Evolutionary conservation across 176 grass and related monocot genomes (phyloP), one percentile per base, ranked within the genome.

Genomic region (Oryza glaberrima): DNA sequence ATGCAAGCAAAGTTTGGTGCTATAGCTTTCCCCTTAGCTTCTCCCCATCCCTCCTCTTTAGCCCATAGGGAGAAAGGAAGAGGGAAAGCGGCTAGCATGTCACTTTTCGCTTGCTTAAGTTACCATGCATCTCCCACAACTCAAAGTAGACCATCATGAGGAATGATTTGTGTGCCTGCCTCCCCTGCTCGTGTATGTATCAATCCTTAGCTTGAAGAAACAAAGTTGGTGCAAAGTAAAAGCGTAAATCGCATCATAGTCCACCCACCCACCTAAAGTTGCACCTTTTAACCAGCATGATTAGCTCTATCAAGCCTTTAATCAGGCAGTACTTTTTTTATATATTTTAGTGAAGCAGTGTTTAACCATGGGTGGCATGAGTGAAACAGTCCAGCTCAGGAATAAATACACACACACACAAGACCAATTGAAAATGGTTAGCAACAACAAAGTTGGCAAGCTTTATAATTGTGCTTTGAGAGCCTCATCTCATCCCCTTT

Each of bases 181-280:
- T 63, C 32, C 76, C 76, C 65, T 82, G 65, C 79, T 40, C 77
- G 56, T 76, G 52, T 61, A 80, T 71, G 48, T 2, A 68, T 73
- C 78, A 90, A 86, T 90, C 84, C 84, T 64, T 90, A 67, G 84
- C 80, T 90, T 90, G 75, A 91, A 87, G 89, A 91, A 91, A 91
- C 85, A 84, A 70, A 91, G 89, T 91, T 80, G 88, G 75, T 91
- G 85, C 89, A 91, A 91, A 91, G 89, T 87, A 32, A 87, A 90
- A 83, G 89, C 46, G 63, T 86, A 64, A 80, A 87, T 79, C 69
- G 75, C 88, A 90, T 87, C 84, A 90, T 87, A 73, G 88, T 23
- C 73, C 73, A 86, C 83, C 82, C 82, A 77, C 88, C 64, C 73
- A 85, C 84, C 79, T 75, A 87, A 89, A 84, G 11, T 15, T 4